A percentile compares a stretch with the other conserved stretches of the same genome.
phyloP scores from a whole-genome alignment of 495 filamentous ascomycete genomes.

The Trichodelitschia bisporula region DNA sequence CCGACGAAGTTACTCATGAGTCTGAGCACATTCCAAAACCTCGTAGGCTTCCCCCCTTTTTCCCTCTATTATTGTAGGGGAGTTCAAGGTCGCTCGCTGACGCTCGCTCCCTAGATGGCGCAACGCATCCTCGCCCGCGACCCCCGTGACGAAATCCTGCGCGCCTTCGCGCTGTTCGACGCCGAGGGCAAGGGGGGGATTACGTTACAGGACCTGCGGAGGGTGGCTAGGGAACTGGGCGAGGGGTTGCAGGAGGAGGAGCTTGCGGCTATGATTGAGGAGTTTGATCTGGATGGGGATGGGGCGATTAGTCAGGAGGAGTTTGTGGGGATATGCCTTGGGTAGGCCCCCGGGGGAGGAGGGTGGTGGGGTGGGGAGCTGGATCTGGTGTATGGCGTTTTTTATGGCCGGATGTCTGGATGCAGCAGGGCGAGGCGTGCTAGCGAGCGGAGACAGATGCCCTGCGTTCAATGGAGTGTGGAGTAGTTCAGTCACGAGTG shows the following conservation, averaged over 20 bases:
- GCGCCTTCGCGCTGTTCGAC: slow-evolving; percentile 82
- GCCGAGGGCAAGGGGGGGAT: slow-evolving; percentile 62
- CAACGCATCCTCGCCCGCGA: slow-evolving; percentile 56
- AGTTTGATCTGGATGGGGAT: slow-evolving; percentile 89
- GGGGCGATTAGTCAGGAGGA: slow-evolving; percentile 75
- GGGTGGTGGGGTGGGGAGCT: no score
- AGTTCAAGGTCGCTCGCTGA: no score
- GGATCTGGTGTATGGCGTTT: no score
- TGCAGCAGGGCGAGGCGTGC: no score
- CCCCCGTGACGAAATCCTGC: slow-evolving; percentile 71
- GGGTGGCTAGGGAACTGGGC: slow-evolving; percentile 75
- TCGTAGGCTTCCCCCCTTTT: no score
- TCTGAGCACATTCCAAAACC: slow-evolving; percentile 16
- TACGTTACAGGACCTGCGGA: slow-evolving; percentile 55
- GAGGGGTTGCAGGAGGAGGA: slow-evolving; percentile 85
- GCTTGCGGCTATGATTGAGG: slow-evolving; percentile 85
- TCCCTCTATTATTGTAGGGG: no score
- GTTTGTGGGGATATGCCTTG: slow-evolving; percentile 55
- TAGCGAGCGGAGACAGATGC: no score
- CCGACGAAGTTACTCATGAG: no score
- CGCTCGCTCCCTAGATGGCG: slow-evolving; percentile 64
- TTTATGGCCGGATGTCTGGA: no score
- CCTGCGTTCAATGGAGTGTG: no score
- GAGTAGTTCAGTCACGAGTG: no score
- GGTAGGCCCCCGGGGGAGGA: no score